These are phyloP conservation scores for Atkinsonella texensis DNA, from an alignment of 2,329 filamentous ascomycete genomes.

Conservation along the genomic window DNA sequence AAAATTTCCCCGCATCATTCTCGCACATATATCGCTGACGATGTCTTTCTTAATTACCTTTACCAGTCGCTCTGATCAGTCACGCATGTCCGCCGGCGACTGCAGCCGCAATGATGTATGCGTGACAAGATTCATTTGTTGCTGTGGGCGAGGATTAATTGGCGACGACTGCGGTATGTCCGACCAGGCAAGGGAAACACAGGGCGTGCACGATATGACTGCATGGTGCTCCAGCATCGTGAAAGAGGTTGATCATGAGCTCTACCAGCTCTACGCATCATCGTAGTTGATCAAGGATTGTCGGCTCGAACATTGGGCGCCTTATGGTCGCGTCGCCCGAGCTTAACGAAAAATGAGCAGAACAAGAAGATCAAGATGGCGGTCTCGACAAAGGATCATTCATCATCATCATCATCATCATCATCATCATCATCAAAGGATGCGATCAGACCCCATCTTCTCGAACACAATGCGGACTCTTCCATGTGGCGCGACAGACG, in stretches of 20 bases:
- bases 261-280: constrained; percentile 31
- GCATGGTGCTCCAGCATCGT: constrained; percentile 34
- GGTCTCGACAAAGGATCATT: constrained; percentile 5
- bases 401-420: constrained; percentile 8
- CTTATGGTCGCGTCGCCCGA: background rate
- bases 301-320: constrained; percentile 31
- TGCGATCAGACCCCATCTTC: constrained; percentile 11
- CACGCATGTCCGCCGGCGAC: constrained; percentile 9
- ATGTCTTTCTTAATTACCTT: background rate
- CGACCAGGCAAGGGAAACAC: constrained; percentile 24
- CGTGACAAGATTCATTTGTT: constrained; percentile 7
- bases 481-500: constrained; percentile 23
- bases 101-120: constrained; percentile 21
- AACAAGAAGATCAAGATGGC: constrained; percentile 13
- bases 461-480: constrained; percentile 16
- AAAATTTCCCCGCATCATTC: too few relatives aligned
- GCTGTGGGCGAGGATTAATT: constrained; percentile 31
- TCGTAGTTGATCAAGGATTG: constrained; percentile 33
- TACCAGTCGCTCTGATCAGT: background rate
- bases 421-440: constrained; percentile 8
- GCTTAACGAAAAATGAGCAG: constrained; percentile 9
- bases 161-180: constrained; percentile 29
- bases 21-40: too few relatives aligned
- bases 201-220: constrained; percentile 33
- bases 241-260: constrained; percentile 19